Evolutionary conservation across 2,329 filamentous ascomycete genomes (phyloP).

Genomic region (Uncinocarpus reesii): DNA sequence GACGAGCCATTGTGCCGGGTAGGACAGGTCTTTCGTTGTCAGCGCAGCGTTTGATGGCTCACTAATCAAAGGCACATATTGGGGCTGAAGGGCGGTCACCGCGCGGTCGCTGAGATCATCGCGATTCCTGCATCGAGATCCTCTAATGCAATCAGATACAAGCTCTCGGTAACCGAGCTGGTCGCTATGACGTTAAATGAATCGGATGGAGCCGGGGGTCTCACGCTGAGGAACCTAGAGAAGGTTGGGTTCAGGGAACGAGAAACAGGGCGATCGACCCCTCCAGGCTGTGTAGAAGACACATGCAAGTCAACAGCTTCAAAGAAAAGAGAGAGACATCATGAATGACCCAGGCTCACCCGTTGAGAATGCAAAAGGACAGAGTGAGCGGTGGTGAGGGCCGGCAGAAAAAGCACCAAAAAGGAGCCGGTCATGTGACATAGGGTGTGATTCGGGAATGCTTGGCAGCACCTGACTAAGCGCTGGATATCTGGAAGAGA

Average conservation of each 20-base stretch:
- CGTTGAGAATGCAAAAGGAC: neutral
- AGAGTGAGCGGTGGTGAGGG: neutral
- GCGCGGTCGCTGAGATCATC: neutral
- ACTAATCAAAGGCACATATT: conserved; percentile 4
- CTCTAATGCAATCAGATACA: neutral
- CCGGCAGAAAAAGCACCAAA: neutral
- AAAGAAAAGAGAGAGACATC: conserved; percentile 1
- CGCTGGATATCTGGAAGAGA: too few species aligned
- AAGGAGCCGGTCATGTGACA: too few species aligned
- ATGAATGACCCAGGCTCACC: neutral
- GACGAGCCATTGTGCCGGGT: conserved; percentile 14
- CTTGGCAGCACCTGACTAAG: too few species aligned
- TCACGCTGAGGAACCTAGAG: neutral
- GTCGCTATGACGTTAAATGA: neutral
- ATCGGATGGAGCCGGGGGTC: conserved; percentile 7
- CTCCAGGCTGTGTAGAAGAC: neutral
- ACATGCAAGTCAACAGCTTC: conserved; percentile 4
- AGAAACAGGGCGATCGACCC: conserved; percentile 7
- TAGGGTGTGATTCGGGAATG: too few species aligned
- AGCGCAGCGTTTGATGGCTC: neutral
- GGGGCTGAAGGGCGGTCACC: neutral
- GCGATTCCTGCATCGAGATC: neutral
- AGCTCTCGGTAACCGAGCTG: neutral
- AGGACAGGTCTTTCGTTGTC: neutral
- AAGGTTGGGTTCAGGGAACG: neutral